phyloP scores from a whole-genome alignment of 2,329 filamentous ascomycete genomes.

The Colletotrichum sp. region DNA sequence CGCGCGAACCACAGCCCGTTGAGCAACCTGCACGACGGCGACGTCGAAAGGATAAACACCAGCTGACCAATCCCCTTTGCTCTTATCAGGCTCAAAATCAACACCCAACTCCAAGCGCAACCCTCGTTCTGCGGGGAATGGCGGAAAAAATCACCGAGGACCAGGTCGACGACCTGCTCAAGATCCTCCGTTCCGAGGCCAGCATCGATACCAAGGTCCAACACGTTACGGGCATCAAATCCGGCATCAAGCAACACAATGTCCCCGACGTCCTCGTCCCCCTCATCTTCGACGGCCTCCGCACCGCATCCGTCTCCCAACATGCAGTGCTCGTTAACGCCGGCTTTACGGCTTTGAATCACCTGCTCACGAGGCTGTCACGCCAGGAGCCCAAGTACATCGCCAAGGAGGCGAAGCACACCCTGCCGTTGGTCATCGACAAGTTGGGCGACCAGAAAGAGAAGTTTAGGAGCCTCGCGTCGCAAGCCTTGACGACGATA shows the following conservation, averaged over 20 bases:
- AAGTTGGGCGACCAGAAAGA: conserved; percentile 89
- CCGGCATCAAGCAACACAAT: conserved; percentile 89
- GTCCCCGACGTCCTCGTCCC: conserved; percentile 77
- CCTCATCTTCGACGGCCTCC: conserved; percentile 82
- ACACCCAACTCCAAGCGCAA: not conserved
- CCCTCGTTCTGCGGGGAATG: conserved; percentile 38
- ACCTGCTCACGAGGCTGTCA: conserved; percentile 83
- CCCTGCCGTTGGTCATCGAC: conserved; percentile 79
- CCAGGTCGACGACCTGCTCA: conserved; percentile 60
- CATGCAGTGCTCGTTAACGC: conserved; percentile 80
- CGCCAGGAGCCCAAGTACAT: conserved; percentile 82
- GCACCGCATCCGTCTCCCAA: conserved; percentile 75
- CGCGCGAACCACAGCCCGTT: not conserved
- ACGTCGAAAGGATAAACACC: not conserved
- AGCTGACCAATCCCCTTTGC: conserved; percentile 4
- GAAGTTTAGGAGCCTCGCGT: conserved; percentile 76
- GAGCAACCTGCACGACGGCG: not conserved
- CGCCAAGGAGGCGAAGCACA: conserved; percentile 71
- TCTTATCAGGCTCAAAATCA: not conserved
- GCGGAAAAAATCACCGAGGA: conserved; percentile 64
- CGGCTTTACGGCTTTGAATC: conserved; percentile 86
- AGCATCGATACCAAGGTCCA: conserved; percentile 74
- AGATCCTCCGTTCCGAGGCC: conserved; percentile 63
- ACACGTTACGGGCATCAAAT: conserved; percentile 78
- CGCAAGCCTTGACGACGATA: conserved; percentile 78